Conservation (phyloP, 495 filamentous ascomycete species). For the Penicillium lividum region DNA sequence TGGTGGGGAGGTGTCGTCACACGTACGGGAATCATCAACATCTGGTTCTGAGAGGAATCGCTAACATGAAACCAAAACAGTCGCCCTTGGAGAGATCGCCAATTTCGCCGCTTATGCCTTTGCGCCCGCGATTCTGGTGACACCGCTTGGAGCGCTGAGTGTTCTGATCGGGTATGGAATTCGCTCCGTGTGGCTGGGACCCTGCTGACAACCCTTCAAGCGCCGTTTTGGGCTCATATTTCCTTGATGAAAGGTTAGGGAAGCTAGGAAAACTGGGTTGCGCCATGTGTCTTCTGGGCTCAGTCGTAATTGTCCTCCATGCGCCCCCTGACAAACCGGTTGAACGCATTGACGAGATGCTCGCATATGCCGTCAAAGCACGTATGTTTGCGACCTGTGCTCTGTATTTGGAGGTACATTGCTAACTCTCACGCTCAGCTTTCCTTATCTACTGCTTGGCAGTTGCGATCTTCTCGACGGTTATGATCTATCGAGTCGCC, state of each 20-base stretch:
- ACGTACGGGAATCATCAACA: slow-evolving; percentile 54
- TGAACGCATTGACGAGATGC: slow-evolving; percentile 80
- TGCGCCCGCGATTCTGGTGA: slow-evolving; percentile 95
- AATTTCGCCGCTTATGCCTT: slow-evolving; percentile 99
- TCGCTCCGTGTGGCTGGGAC: not conserved
- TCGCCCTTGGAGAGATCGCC: slow-evolving; percentile 82
- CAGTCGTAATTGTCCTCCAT: slow-evolving; percentile 96
- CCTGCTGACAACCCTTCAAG: slow-evolving; percentile 45
- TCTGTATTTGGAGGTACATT: not conserved
- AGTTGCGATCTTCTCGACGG: slow-evolving; percentile 75
- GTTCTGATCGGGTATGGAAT: slow-evolving; percentile 79
- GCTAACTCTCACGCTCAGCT: slow-evolving; percentile 48
- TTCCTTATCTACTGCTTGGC: slow-evolving; percentile 81
- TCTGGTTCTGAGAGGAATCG: not conserved
- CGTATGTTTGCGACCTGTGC: slow-evolving; percentile 54
- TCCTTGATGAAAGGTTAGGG: slow-evolving; percentile 85
- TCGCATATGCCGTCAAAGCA: slow-evolving; percentile 83
- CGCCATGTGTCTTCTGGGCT: slow-evolving; percentile 93
- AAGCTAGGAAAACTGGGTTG: slow-evolving; percentile 90
- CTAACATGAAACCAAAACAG: slow-evolving; percentile 38
- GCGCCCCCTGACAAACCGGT: slow-evolving; percentile 93
- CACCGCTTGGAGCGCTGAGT: slow-evolving; percentile 87
- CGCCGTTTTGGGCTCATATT: slow-evolving; percentile 90
- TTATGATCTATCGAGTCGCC: slow-evolving; percentile 96
- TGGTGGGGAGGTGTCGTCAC: slow-evolving; percentile 96